Base-by-base conservation (phyloP, 1,284 basidiomycete species). In the Porodaedalea pini region DNA sequence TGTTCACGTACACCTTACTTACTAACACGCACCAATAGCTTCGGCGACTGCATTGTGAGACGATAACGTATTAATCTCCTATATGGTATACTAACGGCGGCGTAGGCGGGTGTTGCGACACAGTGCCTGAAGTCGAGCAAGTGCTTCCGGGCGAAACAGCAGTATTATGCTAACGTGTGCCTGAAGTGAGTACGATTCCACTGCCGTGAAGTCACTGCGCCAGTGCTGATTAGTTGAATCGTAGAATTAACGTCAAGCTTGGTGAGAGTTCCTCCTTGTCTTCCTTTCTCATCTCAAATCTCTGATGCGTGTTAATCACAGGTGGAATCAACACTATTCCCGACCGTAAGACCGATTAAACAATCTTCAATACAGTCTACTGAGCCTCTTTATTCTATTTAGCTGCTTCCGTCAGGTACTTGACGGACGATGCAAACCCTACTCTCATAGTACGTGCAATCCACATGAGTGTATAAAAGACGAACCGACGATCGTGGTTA, bases 151-250 rank as follows among this genome's bases (percentile, higher is more conserved):
- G 88, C 84, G 0, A 88, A 82, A 59, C 68, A 77, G 0, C 88
- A 90, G 62, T 91, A 90, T 65, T 91, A 77, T 58, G 86, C 88
- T 0, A 91, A 91, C 62, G 83, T 91, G 4, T 83, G 79, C 61
- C 69, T 91, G n/a, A 91, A 91, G 89, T 90, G 56, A 65, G 78
- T 70, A 3, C 31, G 13, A 6, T 47, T 27, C 2, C 13, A 29
- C 27, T 15, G 2, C 31, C 23, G 13, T 17, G n/a, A n/a, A n/a
- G n/a, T 31, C 15, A 47, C n/a, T 51, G 19, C 15, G 41, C 19
- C 7, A 4, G 17, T 13, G 8, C 48, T 23, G 54, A 54, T 39
- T 57, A 27, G 61, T 43, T 51, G n/a, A 15, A 34, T 61, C 29
- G 10, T 63, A 91, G 88, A 67, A 78, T 92, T 63, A 91, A 91